Percentiles rank a stretch among this genome's conserved stretches.
These are phyloP conservation scores for Copromyces sp. DNA, from an alignment of 495 filamentous ascomycete species.

Conservation along the genomic window DNA sequence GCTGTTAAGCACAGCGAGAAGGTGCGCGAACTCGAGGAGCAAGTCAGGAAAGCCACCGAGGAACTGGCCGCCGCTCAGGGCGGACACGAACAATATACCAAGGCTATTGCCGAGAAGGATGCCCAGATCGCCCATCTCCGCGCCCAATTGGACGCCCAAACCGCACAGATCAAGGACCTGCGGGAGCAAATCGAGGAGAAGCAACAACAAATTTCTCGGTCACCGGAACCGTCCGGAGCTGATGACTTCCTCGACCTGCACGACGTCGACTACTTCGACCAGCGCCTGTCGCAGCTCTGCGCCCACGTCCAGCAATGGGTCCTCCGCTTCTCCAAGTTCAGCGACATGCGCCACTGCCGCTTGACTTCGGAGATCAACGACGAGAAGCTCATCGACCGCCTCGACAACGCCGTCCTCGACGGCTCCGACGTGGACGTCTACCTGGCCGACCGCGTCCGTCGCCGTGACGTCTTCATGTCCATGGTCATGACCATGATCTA, in stretches of 20 bases:
- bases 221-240: slow-evolving; percentile 23
- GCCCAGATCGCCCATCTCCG: slow-evolving; percentile 66
- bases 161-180: slow-evolving; percentile 67
- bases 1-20: slow-evolving; percentile 56
- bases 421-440: slow-evolving; percentile 82
- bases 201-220: background rate
- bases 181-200: slow-evolving; percentile 63
- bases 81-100: slow-evolving; percentile 47
- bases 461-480: slow-evolving; percentile 91
- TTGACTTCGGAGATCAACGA: slow-evolving; percentile 70
- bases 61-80: slow-evolving; percentile 53
- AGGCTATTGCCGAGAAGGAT: slow-evolving; percentile 70
- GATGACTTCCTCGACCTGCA: slow-evolving; percentile 68
- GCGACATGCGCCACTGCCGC: slow-evolving; percentile 75
- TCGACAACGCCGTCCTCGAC: slow-evolving; percentile 89
- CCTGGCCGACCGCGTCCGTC: slow-evolving; percentile 71
- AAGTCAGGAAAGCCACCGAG: slow-evolving; percentile 39
- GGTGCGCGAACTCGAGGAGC: slow-evolving; percentile 53
- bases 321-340: slow-evolving; percentile 90
- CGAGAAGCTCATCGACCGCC: slow-evolving; percentile 80
- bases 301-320: slow-evolving; percentile 95
- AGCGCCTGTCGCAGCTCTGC: slow-evolving; percentile 86
- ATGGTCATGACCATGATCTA: slow-evolving; percentile 97
- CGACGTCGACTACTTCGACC: slow-evolving; percentile 91
- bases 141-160: slow-evolving; percentile 64